These are phyloP conservation scores for Botrytis paeoniae DNA, from an alignment of 2,329 filamentous ascomycete genomes.

Conservation along the genomic window DNA sequence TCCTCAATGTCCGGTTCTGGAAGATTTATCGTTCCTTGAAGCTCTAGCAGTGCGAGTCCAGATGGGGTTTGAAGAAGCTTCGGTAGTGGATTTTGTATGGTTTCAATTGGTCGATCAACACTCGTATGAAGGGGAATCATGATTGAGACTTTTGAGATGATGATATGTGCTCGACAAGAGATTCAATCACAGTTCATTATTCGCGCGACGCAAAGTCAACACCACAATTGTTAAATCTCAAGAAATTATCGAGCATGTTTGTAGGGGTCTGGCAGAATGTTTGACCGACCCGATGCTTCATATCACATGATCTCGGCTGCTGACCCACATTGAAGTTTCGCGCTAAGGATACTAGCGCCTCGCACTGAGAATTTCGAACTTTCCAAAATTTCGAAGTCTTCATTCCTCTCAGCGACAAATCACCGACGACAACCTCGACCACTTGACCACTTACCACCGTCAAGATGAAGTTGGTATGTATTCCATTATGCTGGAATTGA, in stretches of 20 bases:
- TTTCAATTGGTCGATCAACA: neutral
- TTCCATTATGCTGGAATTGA: neutral
- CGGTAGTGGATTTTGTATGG: conserved; percentile 58
- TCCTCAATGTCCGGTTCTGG: conserved; percentile 46
- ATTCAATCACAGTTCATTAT: neutral
- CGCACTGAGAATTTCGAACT: conserved; percentile 17
- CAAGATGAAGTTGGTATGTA: conserved; percentile 39
- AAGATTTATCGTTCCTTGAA: conserved; percentile 87
- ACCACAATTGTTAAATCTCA: neutral
- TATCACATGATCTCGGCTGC: conserved; percentile 18
- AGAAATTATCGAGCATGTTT: neutral
- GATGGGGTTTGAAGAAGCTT: conserved; percentile 82
- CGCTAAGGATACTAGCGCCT: conserved; percentile 14
- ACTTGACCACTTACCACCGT: conserved; percentile 23
- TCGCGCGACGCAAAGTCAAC: neutral
- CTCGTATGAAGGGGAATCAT: conserved; percentile 17
- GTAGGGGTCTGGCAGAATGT: neutral
- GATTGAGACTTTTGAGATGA: neutral
- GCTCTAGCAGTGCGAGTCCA: conserved; percentile 83
- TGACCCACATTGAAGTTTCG: neutral
- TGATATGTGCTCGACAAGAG: neutral
- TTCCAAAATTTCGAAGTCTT: conserved; percentile 13
- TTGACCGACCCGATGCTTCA: neutral
- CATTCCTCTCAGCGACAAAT: conserved; percentile 19
- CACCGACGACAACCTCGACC: conserved; percentile 22